These are phyloP conservation scores for Blepharisma undulans DNA, from an alignment of 169 alveolate species.

Conservation along the genomic window DNA sequence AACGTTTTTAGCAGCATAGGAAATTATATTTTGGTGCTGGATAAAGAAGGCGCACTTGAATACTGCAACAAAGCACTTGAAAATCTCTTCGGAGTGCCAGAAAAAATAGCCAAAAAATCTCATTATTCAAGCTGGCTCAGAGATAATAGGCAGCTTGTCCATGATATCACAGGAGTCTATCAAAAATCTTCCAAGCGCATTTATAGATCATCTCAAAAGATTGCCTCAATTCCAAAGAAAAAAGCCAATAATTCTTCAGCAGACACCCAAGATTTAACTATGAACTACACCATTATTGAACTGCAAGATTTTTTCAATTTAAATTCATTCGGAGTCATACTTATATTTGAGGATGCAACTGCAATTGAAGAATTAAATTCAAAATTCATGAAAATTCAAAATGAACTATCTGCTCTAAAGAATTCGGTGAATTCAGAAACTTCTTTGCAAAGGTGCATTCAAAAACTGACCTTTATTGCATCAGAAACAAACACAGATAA, in stretches of 20 bases:
- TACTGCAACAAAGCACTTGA: neutral
- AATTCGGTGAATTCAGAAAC: neutral
- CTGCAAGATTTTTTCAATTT: neutral
- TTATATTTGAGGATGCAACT: slow-evolving; percentile 8
- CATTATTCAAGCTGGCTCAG: slow-evolving; percentile 21
- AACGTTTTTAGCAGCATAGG: neutral
- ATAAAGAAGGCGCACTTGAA: neutral
- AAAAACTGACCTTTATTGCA: neutral
- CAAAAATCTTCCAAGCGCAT: neutral
- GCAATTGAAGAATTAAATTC: neutral
- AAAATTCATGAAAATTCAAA: neutral
- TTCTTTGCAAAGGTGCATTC: neutral
- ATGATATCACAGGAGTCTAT: neutral
- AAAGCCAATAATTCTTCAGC: neutral
- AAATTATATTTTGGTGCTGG: neutral
- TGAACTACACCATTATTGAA: neutral
- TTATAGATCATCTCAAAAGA: neutral
- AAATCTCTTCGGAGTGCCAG: neutral
- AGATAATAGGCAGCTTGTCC: neutral
- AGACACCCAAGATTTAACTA: neutral
- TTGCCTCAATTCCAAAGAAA: neutral
- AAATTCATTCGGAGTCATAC: neutral
- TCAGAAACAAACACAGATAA: neutral
- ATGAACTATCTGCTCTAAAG: neutral
- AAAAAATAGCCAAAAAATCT: neutral